phyloP scores from a whole-genome alignment of 2,329 filamentous ascomycete species.

The Aureobasidium vineae region DNA sequence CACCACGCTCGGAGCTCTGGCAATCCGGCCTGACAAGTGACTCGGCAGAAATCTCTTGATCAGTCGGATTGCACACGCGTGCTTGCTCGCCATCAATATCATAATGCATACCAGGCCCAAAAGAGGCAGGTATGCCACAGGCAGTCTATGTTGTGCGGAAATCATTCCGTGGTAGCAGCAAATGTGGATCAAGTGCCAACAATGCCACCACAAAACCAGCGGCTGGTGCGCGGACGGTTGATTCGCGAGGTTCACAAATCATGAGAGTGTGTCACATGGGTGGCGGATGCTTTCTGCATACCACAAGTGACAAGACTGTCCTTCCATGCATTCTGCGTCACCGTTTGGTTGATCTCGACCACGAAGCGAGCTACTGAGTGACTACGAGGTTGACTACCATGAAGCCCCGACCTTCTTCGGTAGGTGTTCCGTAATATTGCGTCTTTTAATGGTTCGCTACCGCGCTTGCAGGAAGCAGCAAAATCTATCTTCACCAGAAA shows the following conservation, averaged over 20 bases:
- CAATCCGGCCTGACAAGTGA: neutral
- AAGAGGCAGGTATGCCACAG: neutral
- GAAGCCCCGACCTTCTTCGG: neutral
- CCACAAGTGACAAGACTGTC: neutral
- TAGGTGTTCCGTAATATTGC: neutral
- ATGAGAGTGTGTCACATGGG: neutral
- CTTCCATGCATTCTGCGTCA: neutral
- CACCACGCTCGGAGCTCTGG: neutral
- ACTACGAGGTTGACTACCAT: neutral
- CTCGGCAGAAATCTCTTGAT: neutral
- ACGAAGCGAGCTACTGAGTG: constrained; percentile 10
- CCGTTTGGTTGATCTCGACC: neutral
- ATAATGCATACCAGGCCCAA: neutral
- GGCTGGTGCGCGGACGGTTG: neutral
- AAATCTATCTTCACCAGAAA: neutral
- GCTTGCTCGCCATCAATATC: neutral
- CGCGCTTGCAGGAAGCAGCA: neutral
- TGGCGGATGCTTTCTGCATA: constrained; percentile 6
- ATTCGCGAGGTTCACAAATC: neutral
- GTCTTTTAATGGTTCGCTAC: neutral
- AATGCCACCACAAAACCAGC: constrained; percentile 13
- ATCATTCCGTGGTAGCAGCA: constrained; percentile 1
- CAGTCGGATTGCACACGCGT: neutral
- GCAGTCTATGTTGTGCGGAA: neutral
- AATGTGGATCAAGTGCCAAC: neutral